Conservation (phyloP, 306 rosid genomes). For the Styphnolobium japonicum region DNA sequence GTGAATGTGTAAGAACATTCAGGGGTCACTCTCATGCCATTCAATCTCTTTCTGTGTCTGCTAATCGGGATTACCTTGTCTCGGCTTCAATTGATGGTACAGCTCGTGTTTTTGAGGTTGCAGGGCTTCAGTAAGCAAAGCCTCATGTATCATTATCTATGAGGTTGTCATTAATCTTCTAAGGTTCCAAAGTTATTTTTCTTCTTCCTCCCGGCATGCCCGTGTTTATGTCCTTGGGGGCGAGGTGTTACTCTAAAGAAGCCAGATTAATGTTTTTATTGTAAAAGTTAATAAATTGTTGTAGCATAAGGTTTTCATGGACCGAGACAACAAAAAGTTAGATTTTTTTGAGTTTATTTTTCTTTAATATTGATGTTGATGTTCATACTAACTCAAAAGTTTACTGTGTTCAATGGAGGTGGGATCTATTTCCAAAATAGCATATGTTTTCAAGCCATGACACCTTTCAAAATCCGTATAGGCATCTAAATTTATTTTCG, state of each 20-base stretch:
- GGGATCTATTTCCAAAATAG: too few relatives aligned
- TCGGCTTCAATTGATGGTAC: slow-evolving; percentile 74
- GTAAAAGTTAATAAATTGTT: background rate
- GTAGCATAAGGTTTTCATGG: background rate
- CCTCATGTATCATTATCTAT: background rate
- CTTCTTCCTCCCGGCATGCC: background rate
- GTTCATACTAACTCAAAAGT: background rate
- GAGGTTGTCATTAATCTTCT: background rate
- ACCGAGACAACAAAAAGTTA: background rate
- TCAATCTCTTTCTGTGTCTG: slow-evolving; percentile 67
- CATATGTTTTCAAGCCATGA: too few relatives aligned
- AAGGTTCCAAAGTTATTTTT: background rate
- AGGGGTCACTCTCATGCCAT: slow-evolving; percentile 62
- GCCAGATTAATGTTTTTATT: background rate
- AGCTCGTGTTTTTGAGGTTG: slow-evolving; percentile 79
- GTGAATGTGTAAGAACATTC: slow-evolving; percentile 70
- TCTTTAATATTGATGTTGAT: slow-evolving; percentile 7
- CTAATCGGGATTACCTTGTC: slow-evolving; percentile 60
- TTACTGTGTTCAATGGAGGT: background rate
- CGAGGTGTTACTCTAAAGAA: background rate
- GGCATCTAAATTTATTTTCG: too few relatives aligned
- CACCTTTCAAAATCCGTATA: too few relatives aligned
- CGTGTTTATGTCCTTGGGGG: background rate
- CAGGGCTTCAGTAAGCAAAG: slow-evolving; percentile 36
- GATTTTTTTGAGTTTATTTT: background rate